Percentiles rank a stretch among this genome's conserved stretches.
Conservation (phyloP, 108 stramenopile species). For the Nitzschia sp. region DNA sequence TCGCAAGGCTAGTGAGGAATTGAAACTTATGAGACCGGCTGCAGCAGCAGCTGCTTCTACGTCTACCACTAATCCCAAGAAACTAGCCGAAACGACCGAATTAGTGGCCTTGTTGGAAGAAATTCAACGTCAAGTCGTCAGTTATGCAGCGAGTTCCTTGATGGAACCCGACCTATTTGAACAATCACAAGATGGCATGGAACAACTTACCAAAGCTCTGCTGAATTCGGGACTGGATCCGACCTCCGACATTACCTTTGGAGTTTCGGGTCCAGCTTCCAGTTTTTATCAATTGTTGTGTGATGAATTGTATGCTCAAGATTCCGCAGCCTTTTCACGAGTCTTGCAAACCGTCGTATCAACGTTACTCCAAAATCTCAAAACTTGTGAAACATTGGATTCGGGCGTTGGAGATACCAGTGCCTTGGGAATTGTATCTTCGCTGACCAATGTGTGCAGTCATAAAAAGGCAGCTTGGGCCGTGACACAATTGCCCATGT, state of each 20-base stretch:
- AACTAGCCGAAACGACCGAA: conserved; percentile 42
- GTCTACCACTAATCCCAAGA: neutral
- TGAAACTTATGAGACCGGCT: conserved; percentile 39
- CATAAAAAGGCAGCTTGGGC: conserved; percentile 73
- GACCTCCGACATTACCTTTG: conserved; percentile 57
- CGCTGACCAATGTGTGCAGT: conserved; percentile 61
- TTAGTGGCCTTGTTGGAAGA: conserved; percentile 59
- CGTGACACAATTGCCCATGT: conserved; percentile 43
- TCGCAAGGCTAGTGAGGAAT: conserved; percentile 65
- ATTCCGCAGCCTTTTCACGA: conserved; percentile 44
- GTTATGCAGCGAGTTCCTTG: conserved; percentile 74
- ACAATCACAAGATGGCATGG: conserved; percentile 47
- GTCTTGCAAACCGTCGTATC: conserved; percentile 50
- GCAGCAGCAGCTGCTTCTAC: neutral
- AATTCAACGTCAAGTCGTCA: conserved; percentile 68
- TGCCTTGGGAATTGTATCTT: conserved; percentile 52
- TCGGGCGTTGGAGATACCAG: conserved; percentile 38
- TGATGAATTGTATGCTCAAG: conserved; percentile 75
- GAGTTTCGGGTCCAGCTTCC: conserved; percentile 52
- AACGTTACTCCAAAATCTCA: conserved; percentile 36
- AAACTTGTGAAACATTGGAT: conserved; percentile 52
- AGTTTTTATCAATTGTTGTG: conserved; percentile 73
- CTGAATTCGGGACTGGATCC: conserved; percentile 44
- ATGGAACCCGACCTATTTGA: conserved; percentile 82
- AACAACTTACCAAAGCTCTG: conserved; percentile 63